These are phyloP conservation scores for Pythium rishiriense DNA, from an alignment of 352 stramenopile species.

Conservation along the genomic window DNA sequence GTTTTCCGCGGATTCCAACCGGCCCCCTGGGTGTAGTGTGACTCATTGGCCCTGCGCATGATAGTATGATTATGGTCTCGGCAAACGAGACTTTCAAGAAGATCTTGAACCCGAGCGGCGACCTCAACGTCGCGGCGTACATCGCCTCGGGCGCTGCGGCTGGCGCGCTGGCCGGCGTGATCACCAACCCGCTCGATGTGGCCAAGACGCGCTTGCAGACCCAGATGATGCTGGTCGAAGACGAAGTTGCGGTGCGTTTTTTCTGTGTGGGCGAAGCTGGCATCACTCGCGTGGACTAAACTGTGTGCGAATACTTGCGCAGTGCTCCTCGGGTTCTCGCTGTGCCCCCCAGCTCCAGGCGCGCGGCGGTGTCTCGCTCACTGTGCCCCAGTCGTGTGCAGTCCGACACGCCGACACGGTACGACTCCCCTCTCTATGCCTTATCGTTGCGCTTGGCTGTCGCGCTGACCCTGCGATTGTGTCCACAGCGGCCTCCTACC, in stretches of 20 bases:
- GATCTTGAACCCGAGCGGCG: slow-evolving; percentile 84
- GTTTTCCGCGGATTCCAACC: background rate
- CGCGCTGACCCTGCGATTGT: slow-evolving; percentile 7
- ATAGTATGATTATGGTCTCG: slow-evolving; percentile 97
- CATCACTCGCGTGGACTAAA: background rate
- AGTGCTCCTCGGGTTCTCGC: slow-evolving; percentile 74
- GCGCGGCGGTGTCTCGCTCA: slow-evolving; percentile 58
- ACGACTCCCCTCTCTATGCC: no score
- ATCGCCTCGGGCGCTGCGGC: slow-evolving; percentile 93
- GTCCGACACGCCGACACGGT: slow-evolving; percentile 49
- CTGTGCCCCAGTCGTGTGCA: slow-evolving; percentile 57
- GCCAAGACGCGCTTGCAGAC: slow-evolving; percentile 98
- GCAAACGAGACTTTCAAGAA: slow-evolving; percentile 98
- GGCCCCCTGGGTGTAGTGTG: background rate
- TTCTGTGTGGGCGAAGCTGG: slow-evolving; percentile 3
- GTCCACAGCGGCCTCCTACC: slow-evolving; percentile 17
- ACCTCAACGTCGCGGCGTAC: slow-evolving; percentile 90
- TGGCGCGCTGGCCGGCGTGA: slow-evolving; percentile 85
- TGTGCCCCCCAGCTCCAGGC: slow-evolving; percentile 68
- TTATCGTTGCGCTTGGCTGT: no score
- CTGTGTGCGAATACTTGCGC: slow-evolving; percentile 14
- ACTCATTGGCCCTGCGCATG: background rate
- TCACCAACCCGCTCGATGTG: slow-evolving; percentile 98
- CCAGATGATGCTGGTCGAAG: slow-evolving; percentile 76
- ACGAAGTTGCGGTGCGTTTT: slow-evolving; percentile 62